Conservation (phyloP, 2,329 filamentous ascomycete species). For the Akanthomyces dipterigenus region DNA sequence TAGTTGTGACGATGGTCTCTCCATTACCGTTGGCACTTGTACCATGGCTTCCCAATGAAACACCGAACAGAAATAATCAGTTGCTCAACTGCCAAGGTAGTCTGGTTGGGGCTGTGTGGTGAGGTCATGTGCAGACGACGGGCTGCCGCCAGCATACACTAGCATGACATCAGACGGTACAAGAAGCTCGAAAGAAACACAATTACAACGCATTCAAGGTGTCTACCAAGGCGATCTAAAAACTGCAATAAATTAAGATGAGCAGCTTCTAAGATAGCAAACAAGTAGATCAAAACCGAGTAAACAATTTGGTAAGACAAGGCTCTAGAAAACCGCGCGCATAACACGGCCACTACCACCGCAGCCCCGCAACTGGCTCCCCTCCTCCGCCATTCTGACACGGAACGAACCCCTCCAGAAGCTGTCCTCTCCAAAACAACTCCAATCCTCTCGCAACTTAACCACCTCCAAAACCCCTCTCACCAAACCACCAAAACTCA, state of each 20-base stretch:
- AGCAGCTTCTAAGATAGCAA: no score
- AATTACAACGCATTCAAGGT: not conserved
- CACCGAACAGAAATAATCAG: no score
- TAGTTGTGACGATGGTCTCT: not conserved
- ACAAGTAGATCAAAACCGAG: no score
- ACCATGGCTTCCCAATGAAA: not conserved
- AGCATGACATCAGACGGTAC: conserved; percentile 2
- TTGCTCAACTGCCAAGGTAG: not conserved
- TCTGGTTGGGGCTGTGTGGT: not conserved
- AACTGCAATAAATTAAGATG: no score
- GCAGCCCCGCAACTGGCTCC: not conserved
- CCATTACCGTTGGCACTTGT: not conserved
- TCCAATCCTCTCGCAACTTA: not conserved
- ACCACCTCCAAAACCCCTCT: not conserved
- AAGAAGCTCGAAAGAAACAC: not conserved
- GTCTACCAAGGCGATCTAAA: no score
- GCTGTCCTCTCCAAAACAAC: not conserved
- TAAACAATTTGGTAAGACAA: not conserved
- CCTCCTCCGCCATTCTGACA: conserved; percentile 2
- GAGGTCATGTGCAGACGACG: conserved; percentile 2
- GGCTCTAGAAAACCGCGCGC: not conserved
- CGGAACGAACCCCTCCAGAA: not conserved
- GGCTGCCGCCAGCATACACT: not conserved
- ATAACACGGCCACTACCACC: not conserved
- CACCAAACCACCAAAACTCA: conserved; percentile 8